Conservation (phyloP, 2,329 filamentous ascomycete species). For the Mollisia scopiformis region DNA sequence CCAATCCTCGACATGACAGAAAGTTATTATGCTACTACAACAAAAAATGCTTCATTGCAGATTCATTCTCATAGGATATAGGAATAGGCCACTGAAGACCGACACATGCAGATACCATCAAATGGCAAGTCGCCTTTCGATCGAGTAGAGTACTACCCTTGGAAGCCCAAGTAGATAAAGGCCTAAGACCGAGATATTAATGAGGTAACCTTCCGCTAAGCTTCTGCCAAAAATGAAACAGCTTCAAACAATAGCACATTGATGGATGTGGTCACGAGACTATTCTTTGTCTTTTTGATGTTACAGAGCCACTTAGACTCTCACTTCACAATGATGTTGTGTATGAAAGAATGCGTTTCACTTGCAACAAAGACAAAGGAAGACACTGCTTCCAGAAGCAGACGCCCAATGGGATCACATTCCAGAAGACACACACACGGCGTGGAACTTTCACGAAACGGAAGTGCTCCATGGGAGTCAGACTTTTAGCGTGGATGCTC, state of each 20-base stretch:
- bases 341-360: neutral
- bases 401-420: neutral
- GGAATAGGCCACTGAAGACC: too few relatives aligned
- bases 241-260: neutral
- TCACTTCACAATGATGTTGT: neutral
- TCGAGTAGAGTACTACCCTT: too few relatives aligned
- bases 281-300: neutral
- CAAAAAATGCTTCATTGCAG: too few relatives aligned
- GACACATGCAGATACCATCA: too few relatives aligned
- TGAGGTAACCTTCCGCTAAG: neutral
- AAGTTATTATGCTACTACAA: too few relatives aligned
- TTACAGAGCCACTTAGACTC: neutral
- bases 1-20: too few relatives aligned
- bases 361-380: neutral
- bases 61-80: too few relatives aligned
- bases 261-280: neutral
- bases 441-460: neutral
- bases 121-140: too few relatives aligned
- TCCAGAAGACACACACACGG: neutral
- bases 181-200: too few relatives aligned
- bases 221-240: neutral
- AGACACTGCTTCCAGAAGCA: neutral
- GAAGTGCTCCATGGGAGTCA: neutral
- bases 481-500: neutral
- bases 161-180: too few relatives aligned